Evolutionary conservation across 2,329 filamentous ascomycete species (phyloP).

Genomic region (Beauveria australis): DNA sequence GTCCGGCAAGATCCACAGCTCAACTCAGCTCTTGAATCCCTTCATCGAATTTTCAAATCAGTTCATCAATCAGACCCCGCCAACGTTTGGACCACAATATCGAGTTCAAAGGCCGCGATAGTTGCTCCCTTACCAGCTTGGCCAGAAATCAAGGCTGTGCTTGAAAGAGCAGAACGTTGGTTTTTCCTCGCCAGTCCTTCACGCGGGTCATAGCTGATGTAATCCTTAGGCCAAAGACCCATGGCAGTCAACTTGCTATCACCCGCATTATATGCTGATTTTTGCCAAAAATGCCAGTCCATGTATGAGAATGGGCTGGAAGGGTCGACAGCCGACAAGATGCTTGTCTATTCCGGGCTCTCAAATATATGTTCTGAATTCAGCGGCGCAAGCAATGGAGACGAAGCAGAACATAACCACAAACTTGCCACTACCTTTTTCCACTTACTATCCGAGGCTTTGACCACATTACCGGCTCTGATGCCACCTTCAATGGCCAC

Average conservation of each 20-base stretch:
- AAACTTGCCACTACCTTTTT: not conserved
- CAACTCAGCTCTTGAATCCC: not conserved
- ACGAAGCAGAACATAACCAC: not conserved
- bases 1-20: not conserved
- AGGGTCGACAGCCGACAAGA: constrained; percentile 2
- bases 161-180: not conserved
- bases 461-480: not conserved
- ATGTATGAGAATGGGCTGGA: constrained; percentile 4
- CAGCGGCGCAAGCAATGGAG: not conserved
- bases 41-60: not conserved
- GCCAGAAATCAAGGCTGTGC: not conserved
- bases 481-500: not conserved
- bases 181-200: not conserved
- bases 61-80: not conserved
- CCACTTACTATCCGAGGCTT: not conserved
- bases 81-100: not conserved
- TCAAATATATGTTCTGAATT: constrained; percentile 5
- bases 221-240: not conserved
- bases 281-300: not conserved
- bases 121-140: not conserved
- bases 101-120: not conserved
- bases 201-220: not conserved
- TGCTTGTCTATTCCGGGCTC: constrained; percentile 1
- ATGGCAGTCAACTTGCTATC: not conserved
- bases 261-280: not conserved